phyloP scores from a whole-genome alignment of 495 filamentous ascomycete species.

The Tuber umbilicatum region DNA sequence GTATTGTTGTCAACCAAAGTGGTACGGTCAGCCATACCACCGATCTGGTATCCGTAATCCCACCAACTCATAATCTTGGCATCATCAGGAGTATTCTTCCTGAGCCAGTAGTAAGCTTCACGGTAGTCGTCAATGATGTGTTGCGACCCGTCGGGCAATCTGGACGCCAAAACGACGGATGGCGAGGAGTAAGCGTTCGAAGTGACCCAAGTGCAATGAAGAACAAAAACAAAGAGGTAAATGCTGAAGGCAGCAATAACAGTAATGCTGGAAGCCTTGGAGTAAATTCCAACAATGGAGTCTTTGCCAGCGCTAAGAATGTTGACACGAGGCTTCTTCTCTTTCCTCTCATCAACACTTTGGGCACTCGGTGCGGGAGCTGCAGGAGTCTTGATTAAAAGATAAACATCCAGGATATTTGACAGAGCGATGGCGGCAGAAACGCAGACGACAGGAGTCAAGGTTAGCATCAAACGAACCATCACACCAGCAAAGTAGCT shows the following conservation, averaged over 20 bases:
- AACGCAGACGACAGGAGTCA: constrained; percentile 95
- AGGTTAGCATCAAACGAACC: constrained; percentile 96
- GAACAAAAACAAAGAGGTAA: constrained; percentile 88
- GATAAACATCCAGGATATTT: constrained; percentile 80
- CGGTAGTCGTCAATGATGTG: constrained; percentile 99
- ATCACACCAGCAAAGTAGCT: constrained; percentile 99
- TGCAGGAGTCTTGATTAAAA: constrained; percentile 54
- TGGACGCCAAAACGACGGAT: constrained; percentile 90
- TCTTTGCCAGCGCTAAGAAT: constrained; percentile 62
- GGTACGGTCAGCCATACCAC: constrained; percentile 97
- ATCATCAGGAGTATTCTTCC: constrained; percentile 87
- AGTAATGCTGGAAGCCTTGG: constrained; percentile 65
- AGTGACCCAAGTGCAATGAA: constrained; percentile 99
- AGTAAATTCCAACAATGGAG: constrained; percentile 78
- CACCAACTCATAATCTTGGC: constrained; percentile 99
- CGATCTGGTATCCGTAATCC: constrained; percentile 99
- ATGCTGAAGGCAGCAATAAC: constrained; percentile 62
- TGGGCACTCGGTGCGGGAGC: constrained; percentile 42
- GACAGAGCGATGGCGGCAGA: constrained; percentile 85
- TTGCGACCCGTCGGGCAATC: constrained; percentile 87
- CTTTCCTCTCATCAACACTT: constrained; percentile 48
- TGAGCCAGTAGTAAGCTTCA: constrained; percentile 99
- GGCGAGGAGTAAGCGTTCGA: constrained; percentile 98
- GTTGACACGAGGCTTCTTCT: constrained; percentile 48
- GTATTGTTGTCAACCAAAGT: constrained; percentile 99